Conservation (phyloP, 2,329 filamentous ascomycete species). For the Didymosphaeria variabile region DNA sequence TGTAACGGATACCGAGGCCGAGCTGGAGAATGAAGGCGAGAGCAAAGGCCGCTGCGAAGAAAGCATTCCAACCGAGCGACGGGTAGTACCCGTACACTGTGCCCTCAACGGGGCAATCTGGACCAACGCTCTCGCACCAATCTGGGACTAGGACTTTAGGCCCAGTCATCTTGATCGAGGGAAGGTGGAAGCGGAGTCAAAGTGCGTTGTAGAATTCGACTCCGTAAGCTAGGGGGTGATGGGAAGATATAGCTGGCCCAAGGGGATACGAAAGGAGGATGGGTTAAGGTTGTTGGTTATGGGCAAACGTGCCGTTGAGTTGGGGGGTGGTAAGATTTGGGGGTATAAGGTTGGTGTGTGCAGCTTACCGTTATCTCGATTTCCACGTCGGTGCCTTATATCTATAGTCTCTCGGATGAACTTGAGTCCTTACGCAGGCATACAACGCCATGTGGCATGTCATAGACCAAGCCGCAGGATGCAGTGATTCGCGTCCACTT, state of each 20-base stretch:
- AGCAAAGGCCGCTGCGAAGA: slow-evolving; percentile 61
- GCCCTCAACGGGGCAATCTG: slow-evolving; percentile 54
- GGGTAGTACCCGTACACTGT: slow-evolving; percentile 65
- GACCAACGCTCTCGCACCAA: slow-evolving; percentile 23
- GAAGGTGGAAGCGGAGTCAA: background rate
- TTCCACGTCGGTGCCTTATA: slow-evolving; percentile 3
- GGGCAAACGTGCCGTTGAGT: background rate
- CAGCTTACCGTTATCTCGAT: background rate
- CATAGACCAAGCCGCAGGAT: slow-evolving; percentile 2
- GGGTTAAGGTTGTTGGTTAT: background rate
- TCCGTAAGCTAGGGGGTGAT: background rate
- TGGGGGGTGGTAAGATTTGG: slow-evolving; percentile 3
- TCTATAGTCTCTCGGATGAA: background rate
- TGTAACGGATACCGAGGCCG: slow-evolving; percentile 58
- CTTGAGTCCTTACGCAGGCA: background rate
- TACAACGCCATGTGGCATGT: slow-evolving; percentile 1
- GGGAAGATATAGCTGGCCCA: slow-evolving; percentile 4
- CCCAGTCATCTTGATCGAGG: background rate
- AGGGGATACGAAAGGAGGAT: background rate
- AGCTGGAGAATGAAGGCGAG: slow-evolving; percentile 59
- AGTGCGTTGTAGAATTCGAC: background rate
- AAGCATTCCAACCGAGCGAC: slow-evolving; percentile 58
- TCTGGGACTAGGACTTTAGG: slow-evolving; percentile 21
- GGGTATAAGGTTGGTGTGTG: slow-evolving; percentile 5
- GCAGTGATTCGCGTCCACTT: background rate